Evolutionary conservation across 768 basidiomycete species (phyloP).

Genomic region (Rhizopogon sp.): DNA sequence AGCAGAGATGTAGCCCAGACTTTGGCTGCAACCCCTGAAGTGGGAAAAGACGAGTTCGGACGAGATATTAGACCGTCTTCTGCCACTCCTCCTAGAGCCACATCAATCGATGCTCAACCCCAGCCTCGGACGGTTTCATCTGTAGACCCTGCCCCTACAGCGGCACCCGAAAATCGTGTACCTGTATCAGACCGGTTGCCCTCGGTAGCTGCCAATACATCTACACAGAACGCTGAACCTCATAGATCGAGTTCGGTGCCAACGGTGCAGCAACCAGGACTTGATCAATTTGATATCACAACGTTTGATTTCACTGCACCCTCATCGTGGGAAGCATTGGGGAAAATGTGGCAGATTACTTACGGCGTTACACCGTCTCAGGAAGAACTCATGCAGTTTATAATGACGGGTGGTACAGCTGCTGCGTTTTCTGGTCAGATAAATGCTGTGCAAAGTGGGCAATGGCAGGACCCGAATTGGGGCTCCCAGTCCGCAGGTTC

Average conservation of each 20-base stretch:
- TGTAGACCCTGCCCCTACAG: slow-evolving; percentile 39
- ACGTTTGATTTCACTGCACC: slow-evolving; percentile 73
- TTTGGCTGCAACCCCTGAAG: slow-evolving; percentile 23
- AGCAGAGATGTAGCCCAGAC: slow-evolving; percentile 22
- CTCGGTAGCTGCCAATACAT: slow-evolving; percentile 54
- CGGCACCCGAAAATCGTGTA: slow-evolving; percentile 46
- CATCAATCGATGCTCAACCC: slow-evolving; percentile 19
- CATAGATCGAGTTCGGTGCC: slow-evolving; percentile 31
- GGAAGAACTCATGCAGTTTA: slow-evolving; percentile 73
- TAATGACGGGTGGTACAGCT: slow-evolving; percentile 38
- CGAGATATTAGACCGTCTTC: slow-evolving; percentile 68
- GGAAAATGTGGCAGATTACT: slow-evolving; percentile 70
- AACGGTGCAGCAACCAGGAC: slow-evolving; percentile 37
- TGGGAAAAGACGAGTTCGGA: slow-evolving; percentile 82
- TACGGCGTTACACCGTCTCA: slow-evolving; percentile 65
- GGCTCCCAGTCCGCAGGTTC: slow-evolving; percentile 28
- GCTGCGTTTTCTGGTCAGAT: slow-evolving; percentile 13
- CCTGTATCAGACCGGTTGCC: slow-evolving; percentile 32
- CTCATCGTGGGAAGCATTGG: slow-evolving; percentile 75
- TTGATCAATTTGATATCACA: slow-evolving; percentile 65
- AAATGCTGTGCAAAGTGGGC: slow-evolving; percentile 15
- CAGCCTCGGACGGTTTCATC: slow-evolving; percentile 29
- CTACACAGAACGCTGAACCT: slow-evolving; percentile 37
- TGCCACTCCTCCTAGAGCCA: slow-evolving; percentile 24
- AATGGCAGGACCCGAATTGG: slow-evolving; percentile 17